These are phyloP conservation scores for Diplodia sapinea DNA, from an alignment of 2,329 filamentous ascomycete species.

Conservation along the genomic window DNA sequence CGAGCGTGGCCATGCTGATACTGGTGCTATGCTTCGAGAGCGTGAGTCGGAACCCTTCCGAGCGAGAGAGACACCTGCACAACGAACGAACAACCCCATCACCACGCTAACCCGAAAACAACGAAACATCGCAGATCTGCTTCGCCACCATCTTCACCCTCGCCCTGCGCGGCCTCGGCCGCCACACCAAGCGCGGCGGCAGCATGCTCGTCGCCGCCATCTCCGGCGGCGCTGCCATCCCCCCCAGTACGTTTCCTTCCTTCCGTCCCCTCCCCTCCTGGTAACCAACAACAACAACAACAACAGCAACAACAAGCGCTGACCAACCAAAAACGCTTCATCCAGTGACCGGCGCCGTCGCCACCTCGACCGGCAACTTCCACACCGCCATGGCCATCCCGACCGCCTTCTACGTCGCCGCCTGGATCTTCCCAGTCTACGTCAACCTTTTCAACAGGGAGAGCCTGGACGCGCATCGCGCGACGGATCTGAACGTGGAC, in stretches of 20 bases:
- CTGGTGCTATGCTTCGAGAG: constrained; percentile 35
- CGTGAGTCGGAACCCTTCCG: constrained; percentile 17
- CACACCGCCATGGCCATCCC: constrained; percentile 36
- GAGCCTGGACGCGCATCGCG: constrained; percentile 31
- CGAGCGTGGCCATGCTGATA: constrained; percentile 34
- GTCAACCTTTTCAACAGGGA: constrained; percentile 33
- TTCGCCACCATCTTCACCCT: constrained; percentile 39
- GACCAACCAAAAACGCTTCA: background rate
- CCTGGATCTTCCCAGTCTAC: constrained; percentile 34
- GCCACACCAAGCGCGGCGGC: constrained; percentile 41
- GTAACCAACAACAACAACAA: background rate
- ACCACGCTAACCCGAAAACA: no score
- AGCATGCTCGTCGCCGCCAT: constrained; percentile 39
- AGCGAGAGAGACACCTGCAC: background rate
- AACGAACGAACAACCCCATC: no score
- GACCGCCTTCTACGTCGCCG: constrained; percentile 34
- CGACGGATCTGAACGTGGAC: constrained; percentile 30
- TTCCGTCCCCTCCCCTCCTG: background rate
- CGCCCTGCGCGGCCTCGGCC: constrained; percentile 38
- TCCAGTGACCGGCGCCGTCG: constrained; percentile 33
- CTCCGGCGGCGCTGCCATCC: constrained; percentile 39
- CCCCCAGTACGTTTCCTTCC: constrained; percentile 33
- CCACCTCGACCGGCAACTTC: constrained; percentile 33
- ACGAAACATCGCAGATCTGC: constrained; percentile 29
- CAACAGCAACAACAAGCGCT: background rate